Conservation (phyloP, 495 filamentous ascomycete species). For the Neurospora intermedia region DNA sequence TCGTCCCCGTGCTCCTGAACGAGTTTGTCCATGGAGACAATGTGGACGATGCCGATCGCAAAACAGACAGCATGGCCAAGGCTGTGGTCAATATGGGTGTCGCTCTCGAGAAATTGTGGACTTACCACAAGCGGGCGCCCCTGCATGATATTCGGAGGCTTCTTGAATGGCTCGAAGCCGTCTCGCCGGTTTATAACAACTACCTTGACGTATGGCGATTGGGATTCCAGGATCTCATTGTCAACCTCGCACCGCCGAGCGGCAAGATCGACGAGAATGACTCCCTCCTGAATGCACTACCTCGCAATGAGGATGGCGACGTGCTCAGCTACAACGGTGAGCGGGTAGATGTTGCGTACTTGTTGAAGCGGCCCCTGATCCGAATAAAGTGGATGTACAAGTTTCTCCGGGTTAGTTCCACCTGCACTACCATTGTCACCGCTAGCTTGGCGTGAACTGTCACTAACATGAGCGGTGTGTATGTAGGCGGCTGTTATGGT, state of each 20-base stretch:
- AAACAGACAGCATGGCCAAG: slow-evolving; percentile 49
- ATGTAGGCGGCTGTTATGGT: slow-evolving; percentile 35
- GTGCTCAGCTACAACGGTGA: slow-evolving; percentile 70
- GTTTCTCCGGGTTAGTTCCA: slow-evolving; percentile 55
- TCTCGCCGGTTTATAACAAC: slow-evolving; percentile 68
- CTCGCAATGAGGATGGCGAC: slow-evolving; percentile 68
- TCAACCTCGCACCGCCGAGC: slow-evolving; percentile 72
- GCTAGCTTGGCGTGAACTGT: background rate
- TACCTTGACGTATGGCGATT: slow-evolving; percentile 87
- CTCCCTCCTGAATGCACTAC: slow-evolving; percentile 57
- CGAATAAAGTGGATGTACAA: slow-evolving; percentile 81
- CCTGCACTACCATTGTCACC: background rate
- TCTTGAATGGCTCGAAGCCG: slow-evolving; percentile 67
- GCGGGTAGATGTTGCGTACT: slow-evolving; percentile 86
- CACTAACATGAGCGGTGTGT: background rate
- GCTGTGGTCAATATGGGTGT: slow-evolving; percentile 94
- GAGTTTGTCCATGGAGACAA: slow-evolving; percentile 70
- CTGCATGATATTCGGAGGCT: slow-evolving; percentile 56
- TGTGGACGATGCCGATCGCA: slow-evolving; percentile 46
- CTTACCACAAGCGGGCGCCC: slow-evolving; percentile 68
- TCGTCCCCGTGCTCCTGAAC: slow-evolving; percentile 83
- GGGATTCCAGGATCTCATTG: slow-evolving; percentile 90
- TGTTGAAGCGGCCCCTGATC: slow-evolving; percentile 81
- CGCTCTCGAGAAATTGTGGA: slow-evolving; percentile 71
- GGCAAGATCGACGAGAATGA: slow-evolving; percentile 37